Base-by-base conservation (phyloP, 345 rosid species). In the Corchorus olitorius region DNA sequence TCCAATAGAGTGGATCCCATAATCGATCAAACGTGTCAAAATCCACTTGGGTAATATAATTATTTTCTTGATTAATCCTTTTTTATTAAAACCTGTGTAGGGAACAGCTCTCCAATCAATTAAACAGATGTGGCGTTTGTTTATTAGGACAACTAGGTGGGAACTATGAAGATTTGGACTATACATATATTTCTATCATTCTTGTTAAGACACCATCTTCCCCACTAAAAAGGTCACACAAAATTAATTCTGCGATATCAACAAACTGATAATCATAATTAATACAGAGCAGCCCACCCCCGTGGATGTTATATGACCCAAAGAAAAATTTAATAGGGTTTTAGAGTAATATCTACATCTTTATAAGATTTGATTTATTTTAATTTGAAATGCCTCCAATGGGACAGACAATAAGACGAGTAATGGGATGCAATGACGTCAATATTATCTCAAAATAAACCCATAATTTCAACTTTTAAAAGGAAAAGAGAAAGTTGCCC, bases 161-260 rank as follows among this genome's bases (percentile, higher is more conserved):
- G 83, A 83, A 66, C 86, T 81, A 74, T 58, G 67, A 20, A 62
- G 81, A 78, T 75, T 73, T 79, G 76, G 80, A 80, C 74, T 61
- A 16, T 74, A 52, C 48, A 33, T 59, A 50, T 68, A 55, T 54
- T 39, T 3, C 4, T 39, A 39, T 39, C 6, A 39, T 6, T 39
- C 4, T 39, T 39, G 6, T 27, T 27, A 27, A 68, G 39, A 61
- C 69, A 70, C 33, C 61, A 46, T 61, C 65, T 66, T 63, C 78
- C 87, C 70, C 66, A 52, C 76, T 50, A 45, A 73, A 83, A 82
- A 62, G 75, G 62, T 41, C 8, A 5, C 62, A 73, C 69, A 77
- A 69, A 70, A 63, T 64, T 39, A 81, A 39, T 39, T 39, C 43
- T 27, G 27, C 27, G 27, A 27, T 27, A 77, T 80, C 75, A 59